These are phyloP conservation scores for Fusarium mangiferae DNA, from an alignment of 2,329 filamentous ascomycete genomes.

Conservation along the genomic window DNA sequence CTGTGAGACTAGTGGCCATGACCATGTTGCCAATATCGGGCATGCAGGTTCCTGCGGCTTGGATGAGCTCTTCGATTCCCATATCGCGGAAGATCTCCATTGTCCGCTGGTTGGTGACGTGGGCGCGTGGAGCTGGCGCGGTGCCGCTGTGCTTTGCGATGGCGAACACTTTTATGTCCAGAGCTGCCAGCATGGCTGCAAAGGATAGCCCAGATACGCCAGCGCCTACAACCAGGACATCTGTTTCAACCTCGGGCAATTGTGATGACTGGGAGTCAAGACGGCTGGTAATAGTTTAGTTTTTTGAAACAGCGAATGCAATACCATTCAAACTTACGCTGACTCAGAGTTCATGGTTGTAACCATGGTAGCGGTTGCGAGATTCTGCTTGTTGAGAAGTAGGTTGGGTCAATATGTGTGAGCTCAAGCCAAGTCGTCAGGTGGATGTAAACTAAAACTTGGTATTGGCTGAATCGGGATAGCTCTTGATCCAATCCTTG, in stretches of 20 bases:
- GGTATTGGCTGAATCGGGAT: neutral
- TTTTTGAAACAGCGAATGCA: too few species aligned
- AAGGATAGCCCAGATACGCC: constrained; percentile 16
- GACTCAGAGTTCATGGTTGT: neutral
- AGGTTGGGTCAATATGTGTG: neutral
- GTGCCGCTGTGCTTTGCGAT: constrained; percentile 27
- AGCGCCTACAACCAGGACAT: constrained; percentile 19
- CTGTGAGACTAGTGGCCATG: constrained; percentile 23
- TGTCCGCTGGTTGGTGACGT: constrained; percentile 24
- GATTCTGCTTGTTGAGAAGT: neutral
- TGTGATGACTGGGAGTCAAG: neutral
- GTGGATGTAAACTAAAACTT: neutral
- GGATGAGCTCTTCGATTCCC: constrained; percentile 7
- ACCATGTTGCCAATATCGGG: constrained; percentile 8
- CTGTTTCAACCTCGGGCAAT: constrained; percentile 11
- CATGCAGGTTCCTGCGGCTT: constrained; percentile 9
- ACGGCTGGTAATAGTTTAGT: neutral
- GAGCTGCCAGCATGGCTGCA: constrained; percentile 5
- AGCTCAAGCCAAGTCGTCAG: neutral
- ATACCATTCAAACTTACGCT: neutral
- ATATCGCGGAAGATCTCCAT: constrained; percentile 28
- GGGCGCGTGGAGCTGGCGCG: constrained; percentile 15
- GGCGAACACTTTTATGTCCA: neutral
- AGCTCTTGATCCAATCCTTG: neutral
- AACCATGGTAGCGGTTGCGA: neutral